A percentile compares a stretch with the other conserved stretches of the same genome.
Conservation (phyloP, 2,329 filamentous ascomycete species). For the Hypoxylon sp. region DNA sequence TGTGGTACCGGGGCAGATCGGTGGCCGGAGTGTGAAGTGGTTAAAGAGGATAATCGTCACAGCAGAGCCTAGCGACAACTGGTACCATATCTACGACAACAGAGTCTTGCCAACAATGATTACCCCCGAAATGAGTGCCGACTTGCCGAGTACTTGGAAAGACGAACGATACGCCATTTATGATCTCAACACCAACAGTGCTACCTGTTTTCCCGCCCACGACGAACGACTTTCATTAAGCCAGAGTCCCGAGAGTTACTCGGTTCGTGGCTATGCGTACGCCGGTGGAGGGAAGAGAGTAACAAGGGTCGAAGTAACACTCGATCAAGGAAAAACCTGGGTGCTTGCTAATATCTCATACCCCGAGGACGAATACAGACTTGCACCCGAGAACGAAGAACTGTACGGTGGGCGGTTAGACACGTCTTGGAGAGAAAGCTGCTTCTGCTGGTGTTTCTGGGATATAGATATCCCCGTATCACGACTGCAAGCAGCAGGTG, state of each 20-base stretch:
- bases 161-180: conserved; percentile 95
- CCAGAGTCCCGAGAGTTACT: conserved; percentile 66
- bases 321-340: conserved; percentile 88
- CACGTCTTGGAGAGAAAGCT: conserved; percentile 82
- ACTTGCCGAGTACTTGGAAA: conserved; percentile 81
- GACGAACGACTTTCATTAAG: conserved; percentile 72
- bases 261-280: conserved; percentile 85
- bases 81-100: conserved; percentile 97
- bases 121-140: conserved; percentile 81
- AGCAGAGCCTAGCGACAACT: conserved; percentile 84
- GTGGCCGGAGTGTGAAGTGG: conserved; percentile 94
- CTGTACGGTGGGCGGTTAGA: conserved; percentile 83
- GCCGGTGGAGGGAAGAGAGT: conserved; percentile 86
- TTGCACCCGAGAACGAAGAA: conserved; percentile 66
- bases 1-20: conserved; percentile 91
- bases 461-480: conserved; percentile 73
- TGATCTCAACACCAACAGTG: conserved; percentile 89
- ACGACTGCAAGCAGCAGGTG: conserved; percentile 72
- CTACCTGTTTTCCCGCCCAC: conserved; percentile 82
- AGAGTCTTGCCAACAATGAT: conserved; percentile 88
- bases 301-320: conserved; percentile 83
- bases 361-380: conserved; percentile 85
- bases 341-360: conserved; percentile 81
- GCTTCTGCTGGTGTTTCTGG: conserved; percentile 96
- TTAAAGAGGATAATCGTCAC: conserved; percentile 84